Base-by-base conservation (phyloP, 2,329 filamentous ascomycete genomes). In the Fusarium euwallaceae region DNA sequence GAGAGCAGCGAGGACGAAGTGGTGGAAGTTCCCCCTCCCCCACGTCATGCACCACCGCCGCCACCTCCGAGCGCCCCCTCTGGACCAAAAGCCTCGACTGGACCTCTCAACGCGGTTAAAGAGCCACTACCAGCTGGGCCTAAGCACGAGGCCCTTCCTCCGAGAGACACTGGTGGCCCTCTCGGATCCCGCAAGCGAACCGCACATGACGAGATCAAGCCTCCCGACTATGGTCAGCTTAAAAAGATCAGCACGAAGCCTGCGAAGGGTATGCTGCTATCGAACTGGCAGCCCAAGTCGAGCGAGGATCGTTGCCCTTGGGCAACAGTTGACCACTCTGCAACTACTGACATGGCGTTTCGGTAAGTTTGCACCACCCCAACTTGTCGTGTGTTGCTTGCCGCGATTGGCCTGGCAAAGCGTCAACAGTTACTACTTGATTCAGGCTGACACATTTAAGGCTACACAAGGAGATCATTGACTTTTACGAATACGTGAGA, bases 391-490 rank as follows among this genome's bases (percentile, higher is more conserved):
- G 16, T 22, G 29, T 32, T 56, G 22, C 16, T 14, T 32, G 32
- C 12, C 29, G n/a, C 12, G 17, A 61, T 59, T 36, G 45, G 45
- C 16, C n/a, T 20, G 8, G 2, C 17, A 5, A n/a, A 7, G 4
- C n/a, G 5, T n/a, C 16, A 24, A 9, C 20, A 29, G 36, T 27
- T 16, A 9, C 6, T 6, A 16, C 2, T 14, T 37, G 48, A 5
- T 20, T 10, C 61, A 6, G 58, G 17, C 56, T 53, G 12, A 51
- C 29, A 1, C 8, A 29, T 17, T 27, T 7, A 17, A 95, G 94
- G 82, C 85, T 99, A 29, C 95, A 98, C 82, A 94, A 95, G 79
- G 97, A 99, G 82, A 92, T 98, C 51, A 85, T 93, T 34, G 94
- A 97, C 78, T 98, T 98, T 81, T 97, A 95, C 81, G 87, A 95